phyloP scores from a whole-genome alignment of 257 asterid genomes.

The Verbena officinalis region DNA sequence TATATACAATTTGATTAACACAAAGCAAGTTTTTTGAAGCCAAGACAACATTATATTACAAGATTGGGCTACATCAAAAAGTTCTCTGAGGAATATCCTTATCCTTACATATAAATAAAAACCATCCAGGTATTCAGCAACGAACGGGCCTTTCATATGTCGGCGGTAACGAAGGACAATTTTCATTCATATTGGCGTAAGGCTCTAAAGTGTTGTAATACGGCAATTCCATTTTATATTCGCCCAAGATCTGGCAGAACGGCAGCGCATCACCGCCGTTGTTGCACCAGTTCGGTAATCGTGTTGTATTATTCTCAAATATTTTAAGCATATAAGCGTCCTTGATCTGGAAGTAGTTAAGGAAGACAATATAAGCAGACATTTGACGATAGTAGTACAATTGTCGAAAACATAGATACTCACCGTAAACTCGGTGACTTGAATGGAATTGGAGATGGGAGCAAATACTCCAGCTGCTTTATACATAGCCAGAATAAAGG shows the following conservation, averaged over 20 bases:
- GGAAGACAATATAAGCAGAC: constrained; percentile 6
- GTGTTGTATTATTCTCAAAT: constrained; percentile 70
- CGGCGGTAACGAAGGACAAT: constrained; percentile 93
- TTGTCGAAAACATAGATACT: constrained; percentile 30
- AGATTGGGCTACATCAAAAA: constrained; percentile 20
- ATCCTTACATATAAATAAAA: constrained; percentile 5
- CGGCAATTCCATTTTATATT: constrained; percentile 90
- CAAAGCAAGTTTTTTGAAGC: constrained; percentile 13
- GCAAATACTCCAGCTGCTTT: constrained; percentile 93
- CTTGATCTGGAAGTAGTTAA: constrained; percentile 58
- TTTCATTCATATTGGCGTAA: constrained; percentile 86
- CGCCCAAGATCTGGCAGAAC: constrained; percentile 94
- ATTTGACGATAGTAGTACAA: constrained; percentile 7
- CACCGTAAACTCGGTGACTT: constrained; percentile 98
- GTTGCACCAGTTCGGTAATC: constrained; percentile 90
- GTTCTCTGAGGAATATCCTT: background rate
- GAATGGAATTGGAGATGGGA: constrained; percentile 74
- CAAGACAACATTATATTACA: constrained; percentile 32
- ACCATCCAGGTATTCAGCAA: constrained; percentile 44
- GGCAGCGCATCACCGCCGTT: constrained; percentile 55
- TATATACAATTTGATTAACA: constrained; percentile 9
- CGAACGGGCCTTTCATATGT: constrained; percentile 72
- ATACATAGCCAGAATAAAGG: constrained; percentile 93
- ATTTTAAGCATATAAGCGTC: constrained; percentile 96
- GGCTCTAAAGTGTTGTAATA: constrained; percentile 78